Base-by-base conservation (phyloP, 73 alveolate species). In the Halteria grandinella region DNA sequence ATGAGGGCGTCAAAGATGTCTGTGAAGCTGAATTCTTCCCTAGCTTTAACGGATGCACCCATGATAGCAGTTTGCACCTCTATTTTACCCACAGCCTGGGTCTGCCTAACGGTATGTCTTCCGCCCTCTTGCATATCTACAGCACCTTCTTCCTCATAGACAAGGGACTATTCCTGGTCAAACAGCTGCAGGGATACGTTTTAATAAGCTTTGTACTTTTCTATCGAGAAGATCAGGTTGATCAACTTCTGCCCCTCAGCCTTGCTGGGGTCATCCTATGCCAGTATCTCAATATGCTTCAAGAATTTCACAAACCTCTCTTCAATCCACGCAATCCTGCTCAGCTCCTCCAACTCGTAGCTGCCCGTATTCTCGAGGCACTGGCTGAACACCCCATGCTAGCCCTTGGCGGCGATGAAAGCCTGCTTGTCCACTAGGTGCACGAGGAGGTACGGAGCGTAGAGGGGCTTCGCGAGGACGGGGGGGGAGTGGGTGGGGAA, bases 121-220 rank as follows among this genome's bases (percentile, higher is more conserved):
- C 25, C 5, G 50, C 17, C 23, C 51, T 66, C 80, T 7, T 66
- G n/a, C n/a, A n/a, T n/a, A n/a, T n/a, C n/a, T n/a, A n/a, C 80
- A 18, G 3, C 52, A 1, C 17, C 45, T 25, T 66, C 80, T 14
- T 66, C 80, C 33, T 66, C 60, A 8, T 7, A 25, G n/a, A 66
- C 53, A 1, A 41, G 39, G 7, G 80, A 66, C n/a, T n/a, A n/a
- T 4, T 66, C 80, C 43, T 66, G 43, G 4, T 66, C 80, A 1
- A 66, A 32, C 6, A 66, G n/a, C 17, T 25, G 28, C 8, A 66
- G 43, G 5, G 80, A 29, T 66, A 32, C 12, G 47, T 66, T 51
- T 66, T 29, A 66, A 37, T 23, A 66, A 4, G 80, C 69, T 53
- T 45, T 66, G 34, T 45, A 66, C 66, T 66, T 66, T 1, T 41